Percentiles rank a stretch among this genome's conserved stretches.
Conservation (phyloP, 2,329 filamentous ascomycete genomes). For the Clonostachys rhizophaga region DNA sequence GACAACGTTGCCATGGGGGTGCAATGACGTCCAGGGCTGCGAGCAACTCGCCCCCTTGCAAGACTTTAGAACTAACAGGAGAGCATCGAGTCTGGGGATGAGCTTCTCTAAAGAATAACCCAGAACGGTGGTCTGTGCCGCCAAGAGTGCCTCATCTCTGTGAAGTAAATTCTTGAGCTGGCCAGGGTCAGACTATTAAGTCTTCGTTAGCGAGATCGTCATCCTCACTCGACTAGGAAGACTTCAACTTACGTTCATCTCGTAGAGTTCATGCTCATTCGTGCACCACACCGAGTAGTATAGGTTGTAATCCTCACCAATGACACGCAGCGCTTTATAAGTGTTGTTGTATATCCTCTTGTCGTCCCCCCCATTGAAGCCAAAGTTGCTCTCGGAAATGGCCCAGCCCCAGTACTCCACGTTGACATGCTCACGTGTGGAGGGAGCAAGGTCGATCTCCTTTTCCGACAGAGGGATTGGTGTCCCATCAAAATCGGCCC, state of each 20-base stretch:
- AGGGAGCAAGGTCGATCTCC: conserved; percentile 51
- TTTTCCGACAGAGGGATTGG: conserved; percentile 35
- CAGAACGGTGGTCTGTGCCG: conserved; percentile 20
- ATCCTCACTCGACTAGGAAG: conserved; percentile 28
- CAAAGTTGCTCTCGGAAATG: conserved; percentile 17
- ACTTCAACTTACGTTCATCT: conserved; percentile 33
- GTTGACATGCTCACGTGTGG: conserved; percentile 45
- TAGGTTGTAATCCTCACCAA: conserved; percentile 43
- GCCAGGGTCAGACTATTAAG: neutral
- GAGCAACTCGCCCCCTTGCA: conserved; percentile 48
- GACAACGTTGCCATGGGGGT: conserved; percentile 31
- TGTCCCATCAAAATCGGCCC: conserved; percentile 10
- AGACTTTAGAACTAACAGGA: conserved; percentile 55
- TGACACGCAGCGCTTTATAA: conserved; percentile 41
- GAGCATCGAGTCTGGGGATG: conserved; percentile 48
- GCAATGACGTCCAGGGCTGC: conserved; percentile 49
- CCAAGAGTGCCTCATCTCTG: conserved; percentile 9
- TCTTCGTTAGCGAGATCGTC: conserved; percentile 20
- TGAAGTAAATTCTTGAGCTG: neutral
- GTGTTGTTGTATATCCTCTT: conserved; percentile 48
- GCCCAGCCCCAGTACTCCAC: conserved; percentile 48
- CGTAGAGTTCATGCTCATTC: conserved; percentile 60
- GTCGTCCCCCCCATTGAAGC: conserved; percentile 10
- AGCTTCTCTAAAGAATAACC: conserved; percentile 20
- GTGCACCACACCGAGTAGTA: conserved; percentile 64